Conservation (phyloP, 31 red algal species). For the Porphyra umbilicalis region DNA sequence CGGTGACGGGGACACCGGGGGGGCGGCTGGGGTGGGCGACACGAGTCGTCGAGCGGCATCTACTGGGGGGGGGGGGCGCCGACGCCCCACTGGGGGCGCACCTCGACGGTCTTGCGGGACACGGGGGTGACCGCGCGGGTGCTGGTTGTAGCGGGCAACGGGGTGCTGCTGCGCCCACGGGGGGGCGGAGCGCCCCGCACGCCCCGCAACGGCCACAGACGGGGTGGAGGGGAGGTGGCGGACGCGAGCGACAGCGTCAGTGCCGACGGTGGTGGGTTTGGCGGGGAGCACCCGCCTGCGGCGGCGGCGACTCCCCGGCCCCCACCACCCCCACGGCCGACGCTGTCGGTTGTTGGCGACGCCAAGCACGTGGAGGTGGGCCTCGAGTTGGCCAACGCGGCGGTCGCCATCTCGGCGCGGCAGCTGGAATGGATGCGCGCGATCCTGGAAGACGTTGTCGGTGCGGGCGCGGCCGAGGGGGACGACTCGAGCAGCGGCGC, state of each 20-base stretch:
- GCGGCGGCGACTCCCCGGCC: slow-evolving; percentile 16
- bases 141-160: background rate
- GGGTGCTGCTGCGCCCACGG: background rate
- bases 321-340: slow-evolving; percentile 13
- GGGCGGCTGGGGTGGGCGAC: background rate
- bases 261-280: background rate
- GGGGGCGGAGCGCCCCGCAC: background rate
- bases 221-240: background rate
- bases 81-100: background rate
- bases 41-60: too few species aligned
- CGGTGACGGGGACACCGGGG: background rate
- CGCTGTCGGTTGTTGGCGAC: slow-evolving; percentile 2
- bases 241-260: background rate
- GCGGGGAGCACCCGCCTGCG: slow-evolving; percentile 19
- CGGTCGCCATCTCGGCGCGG: slow-evolving; percentile 29
- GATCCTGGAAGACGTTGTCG: background rate
- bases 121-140: background rate
- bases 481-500: background rate
- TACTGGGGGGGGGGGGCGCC: background rate
- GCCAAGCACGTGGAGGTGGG: slow-evolving; percentile 42
- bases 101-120: background rate
- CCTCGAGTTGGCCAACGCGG: slow-evolving; percentile 39
- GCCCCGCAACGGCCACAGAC: background rate
- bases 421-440: slow-evolving; percentile 32
- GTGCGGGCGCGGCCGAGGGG: background rate